Evolutionary conservation across 306 rosid genomes (phyloP).

Genomic region (Malus orientalis): DNA sequence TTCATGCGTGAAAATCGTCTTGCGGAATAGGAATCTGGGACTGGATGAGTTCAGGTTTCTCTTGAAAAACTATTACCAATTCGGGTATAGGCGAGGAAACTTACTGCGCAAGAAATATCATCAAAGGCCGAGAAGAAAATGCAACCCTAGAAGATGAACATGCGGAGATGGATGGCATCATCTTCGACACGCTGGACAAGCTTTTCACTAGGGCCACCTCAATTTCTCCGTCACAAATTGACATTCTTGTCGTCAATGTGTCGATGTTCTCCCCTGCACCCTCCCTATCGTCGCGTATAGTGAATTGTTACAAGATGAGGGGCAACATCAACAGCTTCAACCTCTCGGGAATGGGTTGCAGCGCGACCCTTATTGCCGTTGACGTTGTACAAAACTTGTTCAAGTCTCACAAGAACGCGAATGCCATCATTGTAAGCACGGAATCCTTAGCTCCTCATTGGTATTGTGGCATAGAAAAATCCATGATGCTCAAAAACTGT

Average conservation of each 20-base stretch:
- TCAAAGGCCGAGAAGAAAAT: conserved; percentile 41
- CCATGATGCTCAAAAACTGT: conserved; percentile 80
- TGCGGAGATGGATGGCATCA: conserved; percentile 59
- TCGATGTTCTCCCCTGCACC: conserved; percentile 70
- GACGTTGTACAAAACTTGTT: conserved; percentile 66
- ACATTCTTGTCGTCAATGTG: conserved; percentile 72
- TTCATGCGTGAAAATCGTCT: conserved; percentile 29
- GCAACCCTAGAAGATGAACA: conserved; percentile 34
- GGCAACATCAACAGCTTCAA: conserved; percentile 50
- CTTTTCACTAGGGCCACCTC: conserved; percentile 36
- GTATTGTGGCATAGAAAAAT: conserved; percentile 63
- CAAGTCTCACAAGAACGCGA: conserved; percentile 28
- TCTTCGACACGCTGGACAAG: conserved; percentile 56
- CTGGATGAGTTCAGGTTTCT: conserved; percentile 57
- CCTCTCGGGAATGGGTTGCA: conserved; percentile 88
- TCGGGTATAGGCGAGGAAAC: conserved; percentile 80
- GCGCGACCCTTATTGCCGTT: conserved; percentile 59
- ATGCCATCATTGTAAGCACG: conserved; percentile 70
- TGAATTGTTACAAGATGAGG: conserved; percentile 76
- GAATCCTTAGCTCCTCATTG: conserved; percentile 76
- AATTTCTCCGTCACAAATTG: conserved; percentile 47
- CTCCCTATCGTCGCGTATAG: conserved; percentile 55
- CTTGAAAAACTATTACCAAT: conserved; percentile 53
- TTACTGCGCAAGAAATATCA: conserved; percentile 54
- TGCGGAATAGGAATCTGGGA: conserved; percentile 50